Conservation (phyloP, 352 stramenopile species). For the Pythium guiyangense region DNA sequence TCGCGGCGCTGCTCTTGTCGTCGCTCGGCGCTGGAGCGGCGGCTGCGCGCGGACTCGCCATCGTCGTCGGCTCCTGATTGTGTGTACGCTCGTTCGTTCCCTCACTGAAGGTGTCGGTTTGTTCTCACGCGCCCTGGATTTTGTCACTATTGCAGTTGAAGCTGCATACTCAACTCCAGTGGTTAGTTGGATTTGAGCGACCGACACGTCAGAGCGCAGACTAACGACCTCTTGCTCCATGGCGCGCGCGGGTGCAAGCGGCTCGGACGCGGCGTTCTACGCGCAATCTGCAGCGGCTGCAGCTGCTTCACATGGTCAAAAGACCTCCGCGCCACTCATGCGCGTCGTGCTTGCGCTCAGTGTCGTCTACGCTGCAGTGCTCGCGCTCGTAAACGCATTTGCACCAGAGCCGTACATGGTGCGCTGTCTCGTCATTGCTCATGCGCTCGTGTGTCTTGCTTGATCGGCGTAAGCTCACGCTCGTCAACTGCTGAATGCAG, state of each 20-base stretch:
- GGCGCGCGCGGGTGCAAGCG: not conserved
- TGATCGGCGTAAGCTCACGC: too few relatives aligned
- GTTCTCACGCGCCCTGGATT: too few relatives aligned
- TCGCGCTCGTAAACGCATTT: constrained; percentile 29
- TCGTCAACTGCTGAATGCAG: constrained; percentile 24
- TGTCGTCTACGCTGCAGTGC: constrained; percentile 21
- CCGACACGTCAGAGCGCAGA: too few relatives aligned
- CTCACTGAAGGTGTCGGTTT: too few relatives aligned
- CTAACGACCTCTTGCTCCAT: not conserved
- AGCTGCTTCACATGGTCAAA: not conserved
- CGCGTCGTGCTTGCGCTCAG: constrained; percentile 14
- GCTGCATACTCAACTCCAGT: too few relatives aligned
- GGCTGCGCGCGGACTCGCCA: too few relatives aligned
- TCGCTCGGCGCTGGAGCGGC: too few relatives aligned
- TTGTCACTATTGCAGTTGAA: too few relatives aligned
- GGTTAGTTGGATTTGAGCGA: too few relatives aligned
- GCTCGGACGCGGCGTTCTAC: not conserved
- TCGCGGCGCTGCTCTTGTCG: not conserved
- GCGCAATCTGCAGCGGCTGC: not conserved
- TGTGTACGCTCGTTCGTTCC: too few relatives aligned
- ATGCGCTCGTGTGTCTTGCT: too few relatives aligned
- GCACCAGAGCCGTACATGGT: constrained; percentile 68
- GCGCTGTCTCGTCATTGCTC: not conserved
- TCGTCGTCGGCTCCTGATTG: too few relatives aligned
- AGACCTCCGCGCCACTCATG: not conserved